Evolutionary conservation across 2,329 filamentous ascomycete genomes (phyloP), one percentile per base, ranked within the genome.

Genomic region (Exophiala spinifera): DNA sequence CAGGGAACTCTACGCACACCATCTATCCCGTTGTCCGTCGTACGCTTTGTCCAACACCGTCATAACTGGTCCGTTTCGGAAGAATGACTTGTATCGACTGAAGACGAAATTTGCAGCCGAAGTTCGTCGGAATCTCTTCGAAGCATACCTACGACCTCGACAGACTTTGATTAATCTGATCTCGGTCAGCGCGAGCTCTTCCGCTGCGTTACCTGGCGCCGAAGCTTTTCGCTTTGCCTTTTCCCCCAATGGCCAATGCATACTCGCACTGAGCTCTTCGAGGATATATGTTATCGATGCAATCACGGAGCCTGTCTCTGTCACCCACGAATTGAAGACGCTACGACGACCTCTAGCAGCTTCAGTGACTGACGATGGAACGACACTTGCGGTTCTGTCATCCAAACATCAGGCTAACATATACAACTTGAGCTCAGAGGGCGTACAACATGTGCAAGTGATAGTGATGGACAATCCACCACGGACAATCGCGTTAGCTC

Each of bases 191-290:
- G 89, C 89, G 62, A 92, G 88, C 67, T 91, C 89, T 1, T 90
- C 88, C 1, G 89, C 89, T 19, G 81, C 81, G 2, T 87, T 86
- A 58, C 90, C 89, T 1, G 87, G 87, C 31, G 88, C 89, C 28
- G 90, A 95, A 69, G 89, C 89, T 43, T 89, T 95, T 74, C 87
- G 89, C 51, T 95, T 95, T 69, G 84, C 82, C 59, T 83, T 89
- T 55, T 95, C 90, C 1, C 84, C 88, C 4, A 83, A 80, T 50
- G 89, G 89, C 2, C 84, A 86, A 61, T 82, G 86, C 63, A 73
- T 95, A 25, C 79, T 95, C 37, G 89, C 88, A 48, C 88, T 91
- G 69, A 95, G 89, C 70, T 95, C 90, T 34, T 91, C 89, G 11
- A 80, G 90, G 53, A 88, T 95, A 61, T 87, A 91, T 64, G 81